Conservation (phyloP, 208 protist species). For the Leishmania amazonensis region DNA sequence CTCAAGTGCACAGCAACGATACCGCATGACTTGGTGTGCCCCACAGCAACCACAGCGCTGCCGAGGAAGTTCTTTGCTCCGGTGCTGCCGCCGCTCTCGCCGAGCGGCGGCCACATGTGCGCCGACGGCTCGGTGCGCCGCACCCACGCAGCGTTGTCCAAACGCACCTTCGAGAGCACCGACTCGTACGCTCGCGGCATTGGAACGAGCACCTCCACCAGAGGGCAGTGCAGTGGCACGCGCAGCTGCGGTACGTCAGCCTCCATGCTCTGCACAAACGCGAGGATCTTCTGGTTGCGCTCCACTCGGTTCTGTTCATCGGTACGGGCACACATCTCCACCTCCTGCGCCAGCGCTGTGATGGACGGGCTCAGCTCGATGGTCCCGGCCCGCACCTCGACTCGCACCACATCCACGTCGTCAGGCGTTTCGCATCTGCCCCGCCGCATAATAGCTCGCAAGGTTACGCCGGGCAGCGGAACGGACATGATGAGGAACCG, state of each 20-base stretch:
- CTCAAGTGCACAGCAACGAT: conserved; percentile 60
- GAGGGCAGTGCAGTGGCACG: conserved; percentile 40
- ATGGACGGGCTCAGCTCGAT: conserved; percentile 80
- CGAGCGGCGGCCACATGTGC: background rate
- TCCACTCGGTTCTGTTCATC: conserved; percentile 31
- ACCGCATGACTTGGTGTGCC: conserved; percentile 10
- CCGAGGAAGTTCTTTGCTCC: background rate
- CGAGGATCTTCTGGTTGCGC: conserved; percentile 30
- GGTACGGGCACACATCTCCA: conserved; percentile 50
- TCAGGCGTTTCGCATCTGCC: conserved; percentile 20
- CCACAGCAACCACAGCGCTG: background rate
- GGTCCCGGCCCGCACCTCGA: conserved; percentile 66
- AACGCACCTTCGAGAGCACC: conserved; percentile 32
- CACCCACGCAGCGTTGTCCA: conserved; percentile 32
- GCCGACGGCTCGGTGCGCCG: conserved; percentile 3
- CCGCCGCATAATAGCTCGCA: conserved; percentile 31
- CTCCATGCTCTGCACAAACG: conserved; percentile 51
- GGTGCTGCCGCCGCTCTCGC: background rate
- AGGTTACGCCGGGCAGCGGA: conserved; percentile 55
- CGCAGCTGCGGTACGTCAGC: conserved; percentile 24
- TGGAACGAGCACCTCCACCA: conserved; percentile 76
- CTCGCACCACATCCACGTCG: conserved; percentile 46
- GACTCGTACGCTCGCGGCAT: conserved; percentile 59
- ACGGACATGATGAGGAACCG: conserved; percentile 53
- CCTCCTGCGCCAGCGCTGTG: conserved; percentile 65